Conservation (phyloP, 306 rosid species). For the Alnus rubra region DNA sequence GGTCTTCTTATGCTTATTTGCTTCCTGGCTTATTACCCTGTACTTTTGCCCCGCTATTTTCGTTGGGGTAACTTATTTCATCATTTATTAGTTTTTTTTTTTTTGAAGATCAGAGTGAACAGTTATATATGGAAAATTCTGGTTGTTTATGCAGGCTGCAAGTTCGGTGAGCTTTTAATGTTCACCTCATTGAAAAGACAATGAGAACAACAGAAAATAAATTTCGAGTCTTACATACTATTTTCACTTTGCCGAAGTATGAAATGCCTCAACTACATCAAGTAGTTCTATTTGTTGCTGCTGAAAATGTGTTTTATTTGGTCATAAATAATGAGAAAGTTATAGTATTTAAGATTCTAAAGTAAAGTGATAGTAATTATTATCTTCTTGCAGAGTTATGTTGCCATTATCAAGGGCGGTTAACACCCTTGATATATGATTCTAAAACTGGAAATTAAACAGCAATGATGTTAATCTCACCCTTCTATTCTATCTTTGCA, state of each 20-base stretch:
- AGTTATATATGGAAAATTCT: neutral
- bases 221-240: neutral
- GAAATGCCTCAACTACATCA: neutral
- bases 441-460: neutral
- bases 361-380: neutral
- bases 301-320: neutral
- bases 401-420: neutral
- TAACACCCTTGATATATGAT: neutral
- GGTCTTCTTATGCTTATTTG: slow-evolving; percentile 38
- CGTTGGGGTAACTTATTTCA: neutral
- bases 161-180: neutral
- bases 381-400: neutral
- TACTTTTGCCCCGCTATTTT: neutral
- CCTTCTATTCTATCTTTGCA: slow-evolving; percentile 11
- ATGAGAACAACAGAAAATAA: neutral
- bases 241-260: neutral
- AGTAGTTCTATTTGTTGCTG: neutral
- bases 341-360: neutral
- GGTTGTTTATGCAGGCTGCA: neutral
- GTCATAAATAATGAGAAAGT: neutral
- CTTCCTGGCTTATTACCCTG: slow-evolving; percentile 5
- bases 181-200: neutral
- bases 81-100: neutral
- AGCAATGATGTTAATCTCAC: slow-evolving; percentile 11
- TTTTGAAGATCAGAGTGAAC: no score